A percentile compares a stretch with the other conserved stretches of the same genome.
Conservation (phyloP, 352 stramenopile species). For the Thraustochytrium striatum region DNA sequence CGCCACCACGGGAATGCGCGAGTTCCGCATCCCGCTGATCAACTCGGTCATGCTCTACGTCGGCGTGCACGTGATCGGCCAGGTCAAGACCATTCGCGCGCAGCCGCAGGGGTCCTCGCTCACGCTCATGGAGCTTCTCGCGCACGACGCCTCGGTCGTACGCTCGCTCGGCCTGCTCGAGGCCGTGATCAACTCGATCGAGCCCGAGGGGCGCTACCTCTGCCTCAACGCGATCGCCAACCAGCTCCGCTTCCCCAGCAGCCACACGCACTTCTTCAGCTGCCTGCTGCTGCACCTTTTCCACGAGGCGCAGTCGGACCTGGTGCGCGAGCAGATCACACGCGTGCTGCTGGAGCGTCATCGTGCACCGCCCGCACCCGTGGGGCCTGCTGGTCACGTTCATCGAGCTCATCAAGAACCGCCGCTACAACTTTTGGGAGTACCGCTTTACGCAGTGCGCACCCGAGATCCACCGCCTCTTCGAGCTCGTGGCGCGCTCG, state of each 20-base stretch:
- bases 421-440: conserved; percentile 97
- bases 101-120: conserved; percentile 47
- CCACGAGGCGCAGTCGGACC: conserved; percentile 89
- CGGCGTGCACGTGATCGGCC: conserved; percentile 64
- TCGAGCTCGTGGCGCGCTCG: conserved; percentile 92
- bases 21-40: conserved; percentile 82
- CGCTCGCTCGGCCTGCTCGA: conserved; percentile 87
- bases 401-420: conserved; percentile 99
- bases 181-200: conserved; percentile 88
- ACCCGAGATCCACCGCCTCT: conserved; percentile 97
- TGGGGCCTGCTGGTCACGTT: conserved; percentile 98
- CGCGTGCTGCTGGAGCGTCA: conserved; percentile 95
- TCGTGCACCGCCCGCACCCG: conserved; percentile 95
- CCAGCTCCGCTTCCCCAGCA: conserved; percentile 97
- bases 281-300: conserved; percentile 98
- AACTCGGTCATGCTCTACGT: conserved; percentile 85
- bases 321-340: conserved; percentile 96
- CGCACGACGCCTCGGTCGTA: background rate
- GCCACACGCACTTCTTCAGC: conserved; percentile 98
- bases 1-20: conserved; percentile 67
- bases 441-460: conserved; percentile 97
- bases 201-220: conserved; percentile 92
- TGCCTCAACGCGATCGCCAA: conserved; percentile 97
- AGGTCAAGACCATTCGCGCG: conserved; percentile 57
- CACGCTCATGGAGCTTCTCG: conserved; percentile 56